A percentile compares a stretch with the other conserved stretches of the same genome.
These are phyloP conservation scores for Hamigera avellanea DNA, from an alignment of 495 filamentous ascomycete genomes.

Conservation along the genomic window DNA sequence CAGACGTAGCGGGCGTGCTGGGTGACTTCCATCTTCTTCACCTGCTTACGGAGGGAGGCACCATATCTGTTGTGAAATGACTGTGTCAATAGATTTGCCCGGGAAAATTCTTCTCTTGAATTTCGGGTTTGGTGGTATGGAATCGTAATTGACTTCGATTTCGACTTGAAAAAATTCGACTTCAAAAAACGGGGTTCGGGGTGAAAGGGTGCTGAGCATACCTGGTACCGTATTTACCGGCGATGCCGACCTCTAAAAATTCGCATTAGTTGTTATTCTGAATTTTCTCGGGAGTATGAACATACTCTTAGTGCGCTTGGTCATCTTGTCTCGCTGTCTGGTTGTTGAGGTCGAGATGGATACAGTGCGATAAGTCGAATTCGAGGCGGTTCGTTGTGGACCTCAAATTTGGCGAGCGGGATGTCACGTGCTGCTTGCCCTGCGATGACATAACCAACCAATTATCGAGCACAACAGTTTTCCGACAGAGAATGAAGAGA, in stretches of 20 bases:
- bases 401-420: slow-evolving; percentile 33
- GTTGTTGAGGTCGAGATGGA: slow-evolving; percentile 34
- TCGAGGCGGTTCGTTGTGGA: slow-evolving; percentile 31
- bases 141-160: slow-evolving; percentile 4
- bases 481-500: too few relatives aligned
- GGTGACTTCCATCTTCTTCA: slow-evolving; percentile 99
- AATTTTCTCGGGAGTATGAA: slow-evolving; percentile 4
- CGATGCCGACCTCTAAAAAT: slow-evolving; percentile 70
- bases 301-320: slow-evolving; percentile 87
- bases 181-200: slow-evolving; percentile 13
- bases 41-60: slow-evolving; percentile 98
- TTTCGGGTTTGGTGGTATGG: not conserved
- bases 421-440: not conserved
- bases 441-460: not conserved
- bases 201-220: slow-evolving; percentile 27
- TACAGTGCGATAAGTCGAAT: slow-evolving; percentile 30
- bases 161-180: slow-evolving; percentile 8
- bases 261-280: slow-evolving; percentile 15
- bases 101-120: slow-evolving; percentile 1
- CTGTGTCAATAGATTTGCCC: slow-evolving; percentile 18
- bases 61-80: slow-evolving; percentile 58
- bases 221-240: slow-evolving; percentile 61
- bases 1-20: slow-evolving; percentile 84
- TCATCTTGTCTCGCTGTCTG: slow-evolving; percentile 57
- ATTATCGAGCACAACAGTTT: too few relatives aligned